Evolutionary conservation across 2,329 filamentous ascomycete genomes (phyloP), one percentile per base, ranked within the genome.

Genomic region (Neonectria magnoliae): DNA sequence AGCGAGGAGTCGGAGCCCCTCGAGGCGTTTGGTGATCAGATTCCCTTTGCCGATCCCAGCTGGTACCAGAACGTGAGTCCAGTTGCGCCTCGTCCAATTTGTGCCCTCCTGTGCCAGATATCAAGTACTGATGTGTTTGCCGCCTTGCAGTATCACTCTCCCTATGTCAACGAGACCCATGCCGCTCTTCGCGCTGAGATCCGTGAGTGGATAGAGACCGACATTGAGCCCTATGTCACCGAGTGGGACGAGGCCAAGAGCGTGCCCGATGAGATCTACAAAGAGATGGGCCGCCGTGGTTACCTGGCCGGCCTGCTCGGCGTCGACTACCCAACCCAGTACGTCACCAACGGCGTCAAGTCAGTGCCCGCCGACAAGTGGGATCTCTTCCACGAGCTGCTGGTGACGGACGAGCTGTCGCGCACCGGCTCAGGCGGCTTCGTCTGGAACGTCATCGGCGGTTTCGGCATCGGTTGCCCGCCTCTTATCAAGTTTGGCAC

Each of bases 341-440:
- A 95, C 76, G 90, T 90, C 75, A 82, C 91, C 76, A 82, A 84
- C 10, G 83, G 85, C 6, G 88, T 98, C 73, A 88, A 92, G 81
- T 91, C 89, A 53, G 96, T 99, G 13, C 81, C 91, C 0, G 84
- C 92, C 0, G 93, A 98, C 82, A 91, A 96, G 78, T 99, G 95
- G 95, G 96, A 99, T 82, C 88, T 97, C 48, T 99, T 98, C 90
- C 96, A 99, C 82, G 96, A 99, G 86, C 87, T 98, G 88, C 86
- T 98, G 48, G 78, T 99, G 64, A 98, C 95, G 1, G 96, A 99
- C 73, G 96, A 99, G 86, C 83, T 99, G 48, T 97, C 93, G 42
- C 93, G 96, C 60, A 85, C 90, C 55, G 96, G 91, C 60, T 97
- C 93, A 52, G 96, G 96, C 75, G 96, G 96, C 63, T 91, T 98